Evolutionary conservation across 2,329 filamentous ascomycete species (phyloP).

Genomic region (Lanzia echinophila): DNA sequence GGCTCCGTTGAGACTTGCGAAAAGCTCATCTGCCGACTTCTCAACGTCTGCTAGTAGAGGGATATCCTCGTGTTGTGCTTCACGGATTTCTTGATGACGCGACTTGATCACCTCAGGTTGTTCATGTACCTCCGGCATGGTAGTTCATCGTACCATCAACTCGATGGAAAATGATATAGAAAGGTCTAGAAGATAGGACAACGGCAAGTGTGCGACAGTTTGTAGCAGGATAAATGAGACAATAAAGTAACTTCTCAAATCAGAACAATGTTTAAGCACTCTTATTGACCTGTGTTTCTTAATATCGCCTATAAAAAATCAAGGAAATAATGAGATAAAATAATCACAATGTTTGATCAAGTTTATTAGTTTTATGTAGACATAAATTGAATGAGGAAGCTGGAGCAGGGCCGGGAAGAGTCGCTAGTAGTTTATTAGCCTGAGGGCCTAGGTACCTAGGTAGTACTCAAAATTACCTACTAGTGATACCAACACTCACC

Average conservation of each 20-base stretch:
- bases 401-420: no score
- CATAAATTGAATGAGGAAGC: no score
- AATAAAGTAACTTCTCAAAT: neutral
- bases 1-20: conserved; percentile 20
- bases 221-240: conserved; percentile 4
- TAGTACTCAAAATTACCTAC: no score
- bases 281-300: no score
- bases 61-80: conserved; percentile 21
- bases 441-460: no score
- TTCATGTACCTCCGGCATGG: conserved; percentile 8
- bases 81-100: neutral
- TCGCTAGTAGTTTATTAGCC: no score
- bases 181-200: conserved; percentile 3
- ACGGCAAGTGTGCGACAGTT: conserved; percentile 6
- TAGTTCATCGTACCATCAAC: conserved; percentile 3
- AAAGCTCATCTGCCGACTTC: conserved; percentile 25
- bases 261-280: neutral
- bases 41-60: conserved; percentile 26
- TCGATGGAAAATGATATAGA: neutral
- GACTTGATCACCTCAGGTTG: neutral
- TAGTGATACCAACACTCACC: no score
- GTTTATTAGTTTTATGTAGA: no score
- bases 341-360: no score
- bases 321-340: no score
- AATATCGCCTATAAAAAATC: no score